Percentiles rank a stretch among this genome's conserved stretches.
phyloP scores from a whole-genome alignment of 805 yeast genomes.

The Candida boleticola region DNA sequence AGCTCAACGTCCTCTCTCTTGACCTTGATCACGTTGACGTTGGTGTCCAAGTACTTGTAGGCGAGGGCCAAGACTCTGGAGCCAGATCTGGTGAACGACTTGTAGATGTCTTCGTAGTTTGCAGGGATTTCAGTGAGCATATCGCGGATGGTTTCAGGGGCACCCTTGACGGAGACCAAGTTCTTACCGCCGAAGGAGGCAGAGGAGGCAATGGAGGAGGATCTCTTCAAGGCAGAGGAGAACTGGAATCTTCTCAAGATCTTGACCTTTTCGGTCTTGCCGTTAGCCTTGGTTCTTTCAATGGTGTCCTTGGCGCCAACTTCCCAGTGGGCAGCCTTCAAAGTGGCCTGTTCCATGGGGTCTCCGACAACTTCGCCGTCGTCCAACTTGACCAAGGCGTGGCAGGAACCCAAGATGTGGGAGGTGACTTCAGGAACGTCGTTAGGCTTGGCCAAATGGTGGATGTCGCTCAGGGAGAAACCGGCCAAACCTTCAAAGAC shows the following conservation, averaged over 20 bases:
- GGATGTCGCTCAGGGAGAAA: conserved; percentile 49
- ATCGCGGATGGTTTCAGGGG: conserved; percentile 89
- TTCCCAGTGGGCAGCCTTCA: conserved; percentile 82
- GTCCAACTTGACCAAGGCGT: conserved; percentile 89
- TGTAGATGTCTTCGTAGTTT: conserved; percentile 79
- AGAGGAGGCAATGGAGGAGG: conserved; percentile 74
- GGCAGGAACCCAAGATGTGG: conserved; percentile 87
- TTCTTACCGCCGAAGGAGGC: conserved; percentile 44
- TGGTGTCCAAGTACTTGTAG: conserved; percentile 64
- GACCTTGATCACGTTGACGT: conserved; percentile 50
- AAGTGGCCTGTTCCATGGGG: conserved; percentile 97
- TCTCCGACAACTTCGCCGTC: conserved; percentile 99
- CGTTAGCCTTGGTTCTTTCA: conserved; percentile 34
- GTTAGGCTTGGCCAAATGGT: conserved; percentile 50
- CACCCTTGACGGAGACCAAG: conserved; percentile 92
- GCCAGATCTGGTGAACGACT: conserved; percentile 91
- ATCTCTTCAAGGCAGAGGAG: conserved; percentile 92
- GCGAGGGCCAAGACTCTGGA: conserved; percentile 96
- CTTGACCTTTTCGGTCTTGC: conserved; percentile 49
- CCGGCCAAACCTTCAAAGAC: conserved; percentile 97
- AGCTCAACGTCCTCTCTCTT: conserved; percentile 77
- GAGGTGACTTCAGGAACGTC: conserved; percentile 71
- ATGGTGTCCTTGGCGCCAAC: conserved; percentile 76
- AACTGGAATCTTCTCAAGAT: conserved; percentile 95
- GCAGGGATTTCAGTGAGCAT: conserved; percentile 73